Conservation (phyloP, 2,329 filamentous ascomycete species). For the Aspergillus calidoustus region DNA sequence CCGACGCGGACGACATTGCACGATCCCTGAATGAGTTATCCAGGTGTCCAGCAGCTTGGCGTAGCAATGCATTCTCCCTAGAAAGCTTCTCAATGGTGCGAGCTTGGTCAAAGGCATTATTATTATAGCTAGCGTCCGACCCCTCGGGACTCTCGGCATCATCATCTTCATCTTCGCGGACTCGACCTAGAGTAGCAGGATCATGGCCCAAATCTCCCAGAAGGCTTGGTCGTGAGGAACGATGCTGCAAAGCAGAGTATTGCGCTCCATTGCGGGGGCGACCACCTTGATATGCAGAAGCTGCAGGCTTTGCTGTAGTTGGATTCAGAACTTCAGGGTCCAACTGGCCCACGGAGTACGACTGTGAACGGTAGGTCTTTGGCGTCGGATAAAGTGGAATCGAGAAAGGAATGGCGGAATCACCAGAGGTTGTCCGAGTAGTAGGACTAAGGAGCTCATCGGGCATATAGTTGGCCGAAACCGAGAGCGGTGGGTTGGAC, state of each 20-base stretch:
- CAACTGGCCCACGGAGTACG: conserved; percentile 91
- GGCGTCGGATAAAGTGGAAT: conserved; percentile 88
- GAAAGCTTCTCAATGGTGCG: conserved; percentile 53
- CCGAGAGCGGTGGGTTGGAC: conserved; percentile 49
- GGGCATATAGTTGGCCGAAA: conserved; percentile 57
- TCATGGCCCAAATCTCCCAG: conserved; percentile 53
- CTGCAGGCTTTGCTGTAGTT: conserved; percentile 38
- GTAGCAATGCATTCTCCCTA: conserved; percentile 52
- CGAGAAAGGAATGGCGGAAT: conserved; percentile 74
- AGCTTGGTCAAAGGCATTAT: conserved; percentile 46
- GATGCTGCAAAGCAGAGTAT: conserved; percentile 74
- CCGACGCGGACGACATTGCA: conserved; percentile 46
- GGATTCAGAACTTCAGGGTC: conserved; percentile 64
- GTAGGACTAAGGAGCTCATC: conserved; percentile 57
- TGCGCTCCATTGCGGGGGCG: conserved; percentile 50
- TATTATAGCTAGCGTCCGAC: conserved; percentile 44
- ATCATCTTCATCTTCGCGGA: conserved; percentile 56
- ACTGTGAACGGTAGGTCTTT: conserved; percentile 93
- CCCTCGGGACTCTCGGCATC: conserved; percentile 46
- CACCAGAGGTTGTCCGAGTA: conserved; percentile 49
- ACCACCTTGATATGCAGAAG: conserved; percentile 30
- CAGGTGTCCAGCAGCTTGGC: conserved; percentile 48
- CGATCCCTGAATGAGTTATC: conserved; percentile 47
- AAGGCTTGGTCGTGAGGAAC: conserved; percentile 67
- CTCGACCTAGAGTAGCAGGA: conserved; percentile 49